These are phyloP conservation scores for Rhodamnia rubescens DNA, from an alignment of 345 rosid species.

Conservation along the genomic window DNA sequence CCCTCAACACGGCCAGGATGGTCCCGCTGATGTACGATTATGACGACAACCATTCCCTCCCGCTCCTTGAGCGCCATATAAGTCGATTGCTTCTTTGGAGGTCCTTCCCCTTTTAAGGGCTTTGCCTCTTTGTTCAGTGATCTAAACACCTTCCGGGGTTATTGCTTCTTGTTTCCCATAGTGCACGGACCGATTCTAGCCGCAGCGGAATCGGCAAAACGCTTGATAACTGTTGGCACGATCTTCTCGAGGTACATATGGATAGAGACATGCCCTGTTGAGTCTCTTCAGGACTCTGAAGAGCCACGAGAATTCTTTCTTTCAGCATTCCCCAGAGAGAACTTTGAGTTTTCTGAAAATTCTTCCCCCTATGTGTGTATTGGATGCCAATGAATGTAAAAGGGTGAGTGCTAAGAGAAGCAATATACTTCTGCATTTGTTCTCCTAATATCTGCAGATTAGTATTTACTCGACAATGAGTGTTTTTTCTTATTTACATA, in stretches of 20 bases:
- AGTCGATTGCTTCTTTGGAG: conserved; percentile 9
- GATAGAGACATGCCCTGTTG: conserved; percentile 26
- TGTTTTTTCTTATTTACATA: too few species aligned
- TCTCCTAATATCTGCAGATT: too few species aligned
- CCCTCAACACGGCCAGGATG: conserved; percentile 40
- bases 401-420: too few species aligned
- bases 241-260: not conserved
- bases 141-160: not conserved
- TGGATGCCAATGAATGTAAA: too few species aligned
- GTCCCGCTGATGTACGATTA: conserved; percentile 49
- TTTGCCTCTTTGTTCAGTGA: not conserved
- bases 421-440: too few species aligned
- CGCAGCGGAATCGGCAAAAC: not conserved
- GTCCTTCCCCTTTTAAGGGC: not conserved
- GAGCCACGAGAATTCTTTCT: too few species aligned
- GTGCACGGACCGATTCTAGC: not conserved
- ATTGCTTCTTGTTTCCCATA: not conserved
- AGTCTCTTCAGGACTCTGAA: conserved; percentile 40
- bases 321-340: too few species aligned
- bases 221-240: not conserved
- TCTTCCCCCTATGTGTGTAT: too few species aligned
- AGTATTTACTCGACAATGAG: too few species aligned
- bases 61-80: conserved; percentile 23
- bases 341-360: too few species aligned
- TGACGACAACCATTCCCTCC: conserved; percentile 27